Evolutionary conservation across 345 rosid species (phyloP), one percentile per base, ranked within the genome.

Genomic region (Erodium maritimum): DNA sequence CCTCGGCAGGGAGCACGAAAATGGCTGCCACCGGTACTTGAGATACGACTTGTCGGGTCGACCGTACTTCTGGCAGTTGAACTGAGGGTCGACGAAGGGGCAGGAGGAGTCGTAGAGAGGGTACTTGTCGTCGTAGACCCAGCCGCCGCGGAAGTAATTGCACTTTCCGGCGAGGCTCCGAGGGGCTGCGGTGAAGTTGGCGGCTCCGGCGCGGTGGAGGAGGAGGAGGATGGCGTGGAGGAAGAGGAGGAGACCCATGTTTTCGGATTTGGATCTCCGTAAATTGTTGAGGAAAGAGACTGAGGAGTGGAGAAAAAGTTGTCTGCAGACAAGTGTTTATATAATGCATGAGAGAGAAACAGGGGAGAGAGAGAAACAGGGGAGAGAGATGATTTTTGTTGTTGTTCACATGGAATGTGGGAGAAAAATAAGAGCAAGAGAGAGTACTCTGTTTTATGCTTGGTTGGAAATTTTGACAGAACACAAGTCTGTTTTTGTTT

Each of bases 11-110:
- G 50, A 60, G 71, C 81, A 80, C 25, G 56, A 65, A 2, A 59
- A 46, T 50, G 84, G 79, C 61, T 80, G 65, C 84, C 84, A 80
- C 50, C 74, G 64, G 23, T 73, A 77, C 50, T 72, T 69, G 42
- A 58, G 56, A 57, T 61, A 77, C 1, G 50, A 73, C 14, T 64
- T 66, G 54, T 72, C 81, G 45, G 73, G 72, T 59, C 81, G 70
- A 17, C 81, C 79, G 61, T 80, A 74, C 29, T 67, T 14, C 50
- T 66, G 64, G 62, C 79, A 80, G 61, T 74, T 54, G 74, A 80
- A 80, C 24, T 74, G 65, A 66, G 74, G 77, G 54, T 68, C 84
- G 19, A 80, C 67, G 61, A 58, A 51, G 16, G 81, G 73, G 59
- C 81, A 80, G 33, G 77, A 79, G 5, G 73, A 71, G 18, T 45